These are phyloP conservation scores for Suhomyces coccinellae DNA, from an alignment of 1,139 yeast species.

Conservation along the genomic window DNA sequence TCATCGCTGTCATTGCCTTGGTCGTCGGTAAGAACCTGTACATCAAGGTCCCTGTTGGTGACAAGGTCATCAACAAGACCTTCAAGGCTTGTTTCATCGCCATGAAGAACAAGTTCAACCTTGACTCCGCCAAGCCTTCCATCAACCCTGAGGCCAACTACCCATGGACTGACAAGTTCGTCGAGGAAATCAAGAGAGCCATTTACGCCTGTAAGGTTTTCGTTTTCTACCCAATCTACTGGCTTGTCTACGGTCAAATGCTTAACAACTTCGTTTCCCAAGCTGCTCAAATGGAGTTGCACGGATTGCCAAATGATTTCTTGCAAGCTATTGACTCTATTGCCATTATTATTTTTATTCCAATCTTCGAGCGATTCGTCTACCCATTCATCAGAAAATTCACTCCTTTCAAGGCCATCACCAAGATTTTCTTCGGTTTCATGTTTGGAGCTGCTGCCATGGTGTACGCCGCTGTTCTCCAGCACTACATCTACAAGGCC, in stretches of 20 bases:
- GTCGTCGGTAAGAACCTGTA: slow-evolving; percentile 57
- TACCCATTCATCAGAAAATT: slow-evolving; percentile 57
- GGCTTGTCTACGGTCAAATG: slow-evolving; percentile 72
- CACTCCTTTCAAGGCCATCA: slow-evolving; percentile 66
- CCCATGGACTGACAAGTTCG: slow-evolving; percentile 62
- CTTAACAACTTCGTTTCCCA: slow-evolving; percentile 62
- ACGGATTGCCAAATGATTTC: slow-evolving; percentile 66
- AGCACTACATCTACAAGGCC: slow-evolving; percentile 66
- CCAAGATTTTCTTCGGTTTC: slow-evolving; percentile 77
- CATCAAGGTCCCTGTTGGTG: slow-evolving; percentile 62
- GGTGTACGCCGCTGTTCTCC: slow-evolving; percentile 81
- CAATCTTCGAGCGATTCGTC: slow-evolving; percentile 52
- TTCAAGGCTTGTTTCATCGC: slow-evolving; percentile 51
- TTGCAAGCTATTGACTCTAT: slow-evolving; percentile 64
- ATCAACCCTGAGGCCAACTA: slow-evolving; percentile 40
- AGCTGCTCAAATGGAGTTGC: slow-evolving; percentile 64
- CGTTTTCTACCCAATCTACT: slow-evolving; percentile 60
- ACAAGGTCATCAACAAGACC: slow-evolving; percentile 59
- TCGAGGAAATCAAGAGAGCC: slow-evolving; percentile 62
- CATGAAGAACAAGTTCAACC: slow-evolving; percentile 48
- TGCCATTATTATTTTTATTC: slow-evolving; percentile 61
- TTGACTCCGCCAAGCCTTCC: slow-evolving; percentile 59
- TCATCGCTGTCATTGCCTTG: slow-evolving; percentile 57
- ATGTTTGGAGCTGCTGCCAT: slow-evolving; percentile 67
- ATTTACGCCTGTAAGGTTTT: slow-evolving; percentile 64